Percentiles rank a stretch among this genome's conserved stretches.
These are phyloP conservation scores for Serpula lacrymans DNA, from an alignment of 768 basidiomycete genomes.

Conservation along the genomic window DNA sequence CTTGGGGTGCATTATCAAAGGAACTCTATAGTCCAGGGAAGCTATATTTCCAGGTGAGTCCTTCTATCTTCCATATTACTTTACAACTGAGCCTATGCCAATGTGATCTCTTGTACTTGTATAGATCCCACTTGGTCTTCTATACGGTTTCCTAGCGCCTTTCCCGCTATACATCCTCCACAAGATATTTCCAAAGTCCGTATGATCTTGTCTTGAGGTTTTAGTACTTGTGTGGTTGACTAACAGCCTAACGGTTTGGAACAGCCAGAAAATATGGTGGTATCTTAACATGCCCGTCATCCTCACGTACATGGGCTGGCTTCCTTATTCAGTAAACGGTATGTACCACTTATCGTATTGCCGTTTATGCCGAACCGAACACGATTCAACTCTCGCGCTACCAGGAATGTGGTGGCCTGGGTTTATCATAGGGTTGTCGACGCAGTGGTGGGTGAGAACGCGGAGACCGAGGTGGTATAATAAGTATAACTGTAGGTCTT, in stretches of 20 bases:
- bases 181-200: conserved; percentile 15
- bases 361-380: too few species aligned
- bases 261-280: conserved; percentile 15
- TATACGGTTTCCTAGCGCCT: conserved; percentile 29
- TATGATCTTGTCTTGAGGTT: conserved; percentile 11
- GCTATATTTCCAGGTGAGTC: conserved; percentile 38
- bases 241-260: too few species aligned
- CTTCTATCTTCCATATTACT: conserved; percentile 20
- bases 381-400: background rate
- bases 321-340: conserved; percentile 23
- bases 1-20: conserved; percentile 51
- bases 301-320: conserved; percentile 18
- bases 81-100: background rate
- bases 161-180: conserved; percentile 24
- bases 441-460: conserved; percentile 48
- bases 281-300: conserved; percentile 22
- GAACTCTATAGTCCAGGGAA: conserved; percentile 50
- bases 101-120: background rate
- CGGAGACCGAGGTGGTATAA: conserved; percentile 44
- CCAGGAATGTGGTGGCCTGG: conserved; percentile 47
- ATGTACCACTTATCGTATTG: conserved; percentile 6
- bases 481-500: conserved; percentile 28
- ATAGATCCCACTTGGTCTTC: conserved; percentile 21
- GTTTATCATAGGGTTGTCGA: conserved; percentile 44
- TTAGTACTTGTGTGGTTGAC: conserved; percentile 3